Conservation (phyloP, 202 grass and related monocot species). For the Dendrocalamus latiflorus region DNA sequence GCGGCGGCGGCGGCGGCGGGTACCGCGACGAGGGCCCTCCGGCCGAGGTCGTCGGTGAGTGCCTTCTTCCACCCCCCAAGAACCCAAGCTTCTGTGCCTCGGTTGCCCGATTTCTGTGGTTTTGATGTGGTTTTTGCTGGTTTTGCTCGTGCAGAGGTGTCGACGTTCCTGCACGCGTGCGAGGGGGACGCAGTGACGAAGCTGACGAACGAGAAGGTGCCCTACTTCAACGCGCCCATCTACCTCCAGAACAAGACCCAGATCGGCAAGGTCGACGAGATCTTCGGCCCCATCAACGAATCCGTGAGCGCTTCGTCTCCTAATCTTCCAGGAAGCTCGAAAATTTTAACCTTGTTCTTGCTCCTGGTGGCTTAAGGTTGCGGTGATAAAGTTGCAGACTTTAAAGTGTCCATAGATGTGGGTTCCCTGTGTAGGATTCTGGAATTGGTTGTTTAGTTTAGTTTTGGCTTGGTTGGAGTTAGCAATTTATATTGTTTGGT, state of each 20-base stretch:
- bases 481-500: background rate
- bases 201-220: conserved; percentile 98
- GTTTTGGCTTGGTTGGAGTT: background rate
- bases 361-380: background rate
- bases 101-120: background rate
- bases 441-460: background rate
- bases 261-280: conserved; percentile 97
- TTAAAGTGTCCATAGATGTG: background rate
- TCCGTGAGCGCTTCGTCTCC: conserved; percentile 43
- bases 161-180: conserved; percentile 82
- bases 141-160: conserved; percentile 50
- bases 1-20: conserved; percentile 50
- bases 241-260: conserved; percentile 94
- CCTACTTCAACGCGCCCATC: conserved; percentile 97
- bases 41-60: conserved; percentile 76
- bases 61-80: background rate
- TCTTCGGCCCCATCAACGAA: conserved; percentile 99
- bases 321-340: background rate
- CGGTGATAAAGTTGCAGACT: background rate
- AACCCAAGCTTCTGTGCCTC: background rate
- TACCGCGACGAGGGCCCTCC: conserved; percentile 90
- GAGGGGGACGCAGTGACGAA: conserved; percentile 89
- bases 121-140: background rate
- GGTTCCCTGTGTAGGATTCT: background rate
- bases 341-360: background rate